phyloP scores from a whole-genome alignment of 495 filamentous ascomycete genomes.

The Lineolata rhizophorae region DNA sequence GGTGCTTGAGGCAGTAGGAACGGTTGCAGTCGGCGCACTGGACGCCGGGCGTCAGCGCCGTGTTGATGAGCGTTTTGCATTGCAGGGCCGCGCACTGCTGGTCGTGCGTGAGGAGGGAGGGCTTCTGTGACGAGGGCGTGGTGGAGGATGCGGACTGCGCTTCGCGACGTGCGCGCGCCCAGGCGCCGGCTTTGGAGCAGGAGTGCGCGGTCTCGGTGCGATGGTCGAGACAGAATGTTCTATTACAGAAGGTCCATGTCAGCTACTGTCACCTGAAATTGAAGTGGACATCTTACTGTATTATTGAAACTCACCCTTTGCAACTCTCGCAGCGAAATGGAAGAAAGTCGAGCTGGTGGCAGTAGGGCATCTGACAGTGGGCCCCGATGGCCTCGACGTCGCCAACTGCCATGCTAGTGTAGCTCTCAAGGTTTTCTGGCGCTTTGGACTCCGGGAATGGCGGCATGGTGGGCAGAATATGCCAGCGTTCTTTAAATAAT shows the following conservation, averaged over 20 bases:
- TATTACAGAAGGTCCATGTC: too few relatives aligned
- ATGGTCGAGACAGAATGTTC: slow-evolving; percentile 88
- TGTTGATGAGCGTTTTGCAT: slow-evolving; percentile 79
- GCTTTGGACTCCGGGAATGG: too few relatives aligned
- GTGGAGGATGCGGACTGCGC: slow-evolving; percentile 1
- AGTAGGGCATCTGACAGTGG: slow-evolving; percentile 80
- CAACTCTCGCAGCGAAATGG: slow-evolving; percentile 91
- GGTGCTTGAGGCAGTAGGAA: slow-evolving; percentile 82
- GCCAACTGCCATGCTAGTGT: slow-evolving; percentile 37
- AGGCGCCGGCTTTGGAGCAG: slow-evolving; percentile 65
- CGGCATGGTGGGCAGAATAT: too few relatives aligned
- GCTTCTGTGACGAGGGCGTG: slow-evolving; percentile 19
- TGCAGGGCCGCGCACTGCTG: slow-evolving; percentile 44
- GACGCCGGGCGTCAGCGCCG: slow-evolving; percentile 51
- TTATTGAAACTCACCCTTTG: slow-evolving; percentile 18
- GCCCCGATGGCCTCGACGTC: slow-evolving; percentile 66
- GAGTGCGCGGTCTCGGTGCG: slow-evolving; percentile 67
- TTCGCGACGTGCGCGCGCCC: slow-evolving; percentile 31
- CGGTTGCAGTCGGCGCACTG: slow-evolving; percentile 62
- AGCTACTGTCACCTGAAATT: too few relatives aligned
- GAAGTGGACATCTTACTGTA: neutral
- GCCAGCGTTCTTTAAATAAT: too few relatives aligned
- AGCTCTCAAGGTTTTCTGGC: too few relatives aligned
- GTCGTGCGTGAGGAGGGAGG: slow-evolving; percentile 37
- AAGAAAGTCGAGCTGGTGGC: slow-evolving; percentile 87